Evolutionary conservation across 345 rosid species (phyloP).

Genomic region (Citrus inodora): DNA sequence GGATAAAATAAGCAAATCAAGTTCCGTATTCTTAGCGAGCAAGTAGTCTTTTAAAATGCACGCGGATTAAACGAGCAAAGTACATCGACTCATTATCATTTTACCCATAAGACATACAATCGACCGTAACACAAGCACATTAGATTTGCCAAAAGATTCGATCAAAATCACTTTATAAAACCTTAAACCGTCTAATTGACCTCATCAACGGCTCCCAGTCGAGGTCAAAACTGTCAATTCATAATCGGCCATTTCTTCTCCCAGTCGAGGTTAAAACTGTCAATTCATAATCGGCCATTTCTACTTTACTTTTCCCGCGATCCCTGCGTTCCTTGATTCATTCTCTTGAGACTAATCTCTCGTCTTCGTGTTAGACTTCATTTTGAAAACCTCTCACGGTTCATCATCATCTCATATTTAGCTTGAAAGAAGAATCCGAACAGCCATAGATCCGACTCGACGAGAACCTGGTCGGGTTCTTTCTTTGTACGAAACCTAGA

Average conservation of each 20-base stretch:
- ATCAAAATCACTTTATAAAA: background rate
- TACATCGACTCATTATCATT: background rate
- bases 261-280: background rate
- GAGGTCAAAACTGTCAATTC: background rate
- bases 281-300: background rate
- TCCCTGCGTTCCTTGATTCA: constrained; percentile 1
- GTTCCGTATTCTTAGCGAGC: background rate
- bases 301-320: constrained; percentile 8
- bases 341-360: background rate
- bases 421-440: background rate
- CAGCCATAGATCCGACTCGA: background rate
- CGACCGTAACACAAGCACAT: background rate
- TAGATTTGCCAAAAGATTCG: background rate
- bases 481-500: background rate
- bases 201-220: background rate
- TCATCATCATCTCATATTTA: background rate
- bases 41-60: background rate
- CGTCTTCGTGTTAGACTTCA: background rate
- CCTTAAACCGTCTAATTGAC: background rate
- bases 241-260: background rate
- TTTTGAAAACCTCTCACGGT: background rate
- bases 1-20: background rate
- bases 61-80: background rate
- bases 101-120: background rate
- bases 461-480: background rate